Percentiles rank a stretch among this genome's conserved stretches.
Conservation (phyloP, 129 eudicot genomes). For the Mikania micrantha region DNA sequence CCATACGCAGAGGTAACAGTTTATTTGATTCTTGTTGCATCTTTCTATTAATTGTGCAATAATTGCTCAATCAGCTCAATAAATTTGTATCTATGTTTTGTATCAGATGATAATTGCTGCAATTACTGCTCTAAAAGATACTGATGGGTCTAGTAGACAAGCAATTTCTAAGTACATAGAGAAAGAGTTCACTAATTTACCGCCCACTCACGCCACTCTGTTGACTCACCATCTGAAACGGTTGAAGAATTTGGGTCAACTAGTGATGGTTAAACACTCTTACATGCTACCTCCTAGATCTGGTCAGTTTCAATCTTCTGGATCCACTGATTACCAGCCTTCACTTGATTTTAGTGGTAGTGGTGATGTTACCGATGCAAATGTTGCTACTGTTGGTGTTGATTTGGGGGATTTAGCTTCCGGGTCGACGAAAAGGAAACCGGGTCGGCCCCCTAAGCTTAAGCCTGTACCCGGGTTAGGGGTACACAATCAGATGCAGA, state of each 20-base stretch:
- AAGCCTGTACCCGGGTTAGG: slow-evolving; percentile 23
- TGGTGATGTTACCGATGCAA: neutral
- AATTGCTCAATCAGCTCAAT: neutral
- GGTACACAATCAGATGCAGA: neutral
- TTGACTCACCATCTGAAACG: slow-evolving; percentile 66
- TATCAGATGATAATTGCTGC: slow-evolving; percentile 73
- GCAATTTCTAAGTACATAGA: slow-evolving; percentile 73
- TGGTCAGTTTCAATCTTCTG: slow-evolving; percentile 25
- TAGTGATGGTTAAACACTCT: slow-evolving; percentile 67
- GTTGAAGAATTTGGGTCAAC: slow-evolving; percentile 50
- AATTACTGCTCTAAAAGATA: slow-evolving; percentile 53
- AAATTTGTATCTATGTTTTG: neutral
- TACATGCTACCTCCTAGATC: slow-evolving; percentile 62
- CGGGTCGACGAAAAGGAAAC: slow-evolving; percentile 28
- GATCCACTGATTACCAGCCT: slow-evolving; percentile 2
- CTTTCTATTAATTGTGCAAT: neutral
- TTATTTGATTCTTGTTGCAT: neutral
- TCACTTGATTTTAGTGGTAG: neutral
- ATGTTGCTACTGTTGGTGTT: neutral
- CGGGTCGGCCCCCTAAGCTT: slow-evolving; percentile 55
- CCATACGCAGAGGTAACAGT: slow-evolving; percentile 46
- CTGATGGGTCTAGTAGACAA: slow-evolving; percentile 68
- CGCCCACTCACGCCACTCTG: slow-evolving; percentile 42
- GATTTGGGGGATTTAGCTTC: slow-evolving; percentile 3
- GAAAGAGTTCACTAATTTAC: slow-evolving; percentile 36